Base-by-base conservation (phyloP, 108 stramenopile genomes). In the Stephanodiscus minutulus region DNA sequence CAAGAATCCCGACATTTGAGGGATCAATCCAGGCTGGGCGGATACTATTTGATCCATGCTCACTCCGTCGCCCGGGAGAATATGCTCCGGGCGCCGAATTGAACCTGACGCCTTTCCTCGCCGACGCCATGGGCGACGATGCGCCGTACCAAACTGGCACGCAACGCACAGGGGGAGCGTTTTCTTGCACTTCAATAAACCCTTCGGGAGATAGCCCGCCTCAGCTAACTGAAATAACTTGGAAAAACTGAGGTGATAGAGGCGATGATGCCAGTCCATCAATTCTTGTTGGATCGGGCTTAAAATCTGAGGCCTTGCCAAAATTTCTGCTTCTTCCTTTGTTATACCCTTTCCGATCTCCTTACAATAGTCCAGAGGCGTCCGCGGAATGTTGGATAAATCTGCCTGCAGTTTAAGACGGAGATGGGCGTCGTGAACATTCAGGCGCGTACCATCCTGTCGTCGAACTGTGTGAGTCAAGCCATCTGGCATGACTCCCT, bases 1-100 rank as follows among this genome's bases (percentile, higher is more conserved):
- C 5, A 70, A 13, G 10, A 47, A 44, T 0, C 59, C 59, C 0
- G 46, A 59, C 61, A 70, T 62, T 33, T 70, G 68, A 3, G 68
- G 61, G 2, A 70, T 41, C 31, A 70, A 10, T 5, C 68, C 68
- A 5, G 43, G 60, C 25, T 70, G 37, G 0, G 55, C 50, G 17
- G 60, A 61, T 0, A 41, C 24, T 3, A 61, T 41, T 8, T 61
- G 60, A 8, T 61, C 60, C 17, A 61, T 18, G 35, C 8, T 10
- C 5, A 61, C 39, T 25, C 64, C 53, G 8, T 81, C 58, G 11
- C 87, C 87, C 13, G 86, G 86, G 2, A 49, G 11, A 1, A 44
- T 55, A 7, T 52, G 57, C 4, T 61, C 18, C 0, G 15, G 11
- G 28, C 25, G 33, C 0, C 54, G 55, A 35, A 65, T 65, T 3